Conservation (phyloP, 768 basidiomycete species). For the Glaciozyma martinii region DNA sequence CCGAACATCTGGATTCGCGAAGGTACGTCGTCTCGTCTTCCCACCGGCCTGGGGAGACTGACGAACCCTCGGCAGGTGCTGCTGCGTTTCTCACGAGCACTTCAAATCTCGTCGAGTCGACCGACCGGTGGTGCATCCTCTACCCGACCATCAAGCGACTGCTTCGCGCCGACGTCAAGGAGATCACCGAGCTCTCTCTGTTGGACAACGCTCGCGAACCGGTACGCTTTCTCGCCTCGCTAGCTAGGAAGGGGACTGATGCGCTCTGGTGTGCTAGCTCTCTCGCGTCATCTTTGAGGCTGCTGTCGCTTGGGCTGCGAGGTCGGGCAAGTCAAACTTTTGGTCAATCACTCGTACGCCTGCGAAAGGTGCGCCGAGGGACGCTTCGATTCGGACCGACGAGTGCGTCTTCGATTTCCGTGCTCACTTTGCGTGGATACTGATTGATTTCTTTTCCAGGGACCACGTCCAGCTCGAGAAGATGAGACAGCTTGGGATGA, state of each 20-base stretch:
- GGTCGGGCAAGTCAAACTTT: constrained; percentile 61
- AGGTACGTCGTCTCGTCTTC: neutral
- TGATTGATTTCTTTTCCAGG: constrained; percentile 43
- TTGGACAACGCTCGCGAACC: constrained; percentile 66
- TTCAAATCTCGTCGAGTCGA: constrained; percentile 66
- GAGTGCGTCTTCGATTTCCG: constrained; percentile 49
- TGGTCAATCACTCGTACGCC: constrained; percentile 38
- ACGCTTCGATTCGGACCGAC: constrained; percentile 42
- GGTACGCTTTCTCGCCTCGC: constrained; percentile 45
- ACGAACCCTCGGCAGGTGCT: constrained; percentile 50
- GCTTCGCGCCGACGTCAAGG: constrained; percentile 68
- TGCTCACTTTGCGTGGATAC: neutral
- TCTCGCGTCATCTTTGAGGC: constrained; percentile 71
- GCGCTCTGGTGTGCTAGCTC: constrained; percentile 40
- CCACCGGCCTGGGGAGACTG: neutral
- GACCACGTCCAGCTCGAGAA: constrained; percentile 68
- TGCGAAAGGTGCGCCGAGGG: constrained; percentile 23
- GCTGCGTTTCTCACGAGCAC: constrained; percentile 81
- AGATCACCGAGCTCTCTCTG: constrained; percentile 65
- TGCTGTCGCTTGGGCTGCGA: constrained; percentile 80
- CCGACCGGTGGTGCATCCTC: constrained; percentile 94
- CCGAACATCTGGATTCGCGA: constrained; percentile 94
- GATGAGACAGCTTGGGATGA: constrained; percentile 82
- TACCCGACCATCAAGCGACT: constrained; percentile 84
- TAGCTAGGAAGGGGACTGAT: neutral